Evolutionary conservation across 352 stramenopile species (phyloP).

Genomic region (Phytopythium kandeliae): DNA sequence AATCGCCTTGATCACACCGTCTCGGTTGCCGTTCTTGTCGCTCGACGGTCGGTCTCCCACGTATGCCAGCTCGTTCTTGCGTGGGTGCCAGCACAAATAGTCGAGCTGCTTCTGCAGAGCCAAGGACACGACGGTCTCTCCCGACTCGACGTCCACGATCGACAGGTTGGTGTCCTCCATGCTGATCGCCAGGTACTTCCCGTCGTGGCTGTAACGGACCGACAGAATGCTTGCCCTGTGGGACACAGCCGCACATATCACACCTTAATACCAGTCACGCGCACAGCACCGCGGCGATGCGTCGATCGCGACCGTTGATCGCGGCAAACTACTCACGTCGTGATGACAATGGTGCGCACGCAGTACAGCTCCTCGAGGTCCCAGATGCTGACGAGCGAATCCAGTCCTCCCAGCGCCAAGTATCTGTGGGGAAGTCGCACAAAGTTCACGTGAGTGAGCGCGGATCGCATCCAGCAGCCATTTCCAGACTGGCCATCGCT

Average conservation of each 20-base stretch:
- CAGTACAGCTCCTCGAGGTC: constrained; percentile 85
- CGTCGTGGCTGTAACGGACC: constrained; percentile 76
- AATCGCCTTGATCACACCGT: constrained; percentile 83
- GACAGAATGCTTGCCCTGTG: constrained; percentile 71
- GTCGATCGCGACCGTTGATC: not conserved
- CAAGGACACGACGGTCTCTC: constrained; percentile 49
- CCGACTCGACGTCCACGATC: constrained; percentile 57
- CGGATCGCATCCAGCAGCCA: not conserved
- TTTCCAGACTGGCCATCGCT: not conserved
- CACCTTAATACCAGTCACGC: no score
- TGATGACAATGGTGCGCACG: constrained; percentile 75
- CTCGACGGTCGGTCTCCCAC: constrained; percentile 71
- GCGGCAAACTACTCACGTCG: constrained; percentile 39
- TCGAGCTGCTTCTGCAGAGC: constrained; percentile 67
- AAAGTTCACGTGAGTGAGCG: not conserved
- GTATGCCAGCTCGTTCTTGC: constrained; percentile 78
- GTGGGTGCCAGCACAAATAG: constrained; percentile 80
- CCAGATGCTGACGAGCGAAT: constrained; percentile 83
- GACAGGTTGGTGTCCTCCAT: constrained; percentile 72
- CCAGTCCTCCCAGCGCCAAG: constrained; percentile 68
- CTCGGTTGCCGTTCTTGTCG: constrained; percentile 77
- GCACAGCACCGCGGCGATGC: no score
- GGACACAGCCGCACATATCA: constrained; percentile 1
- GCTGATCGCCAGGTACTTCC: constrained; percentile 64
- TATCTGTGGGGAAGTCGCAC: constrained; percentile 27